A percentile compares a stretch with the other conserved stretches of the same genome.
These are phyloP conservation scores for Niebla homalea DNA, from an alignment of 495 filamentous ascomycete genomes.

Conservation along the genomic window DNA sequence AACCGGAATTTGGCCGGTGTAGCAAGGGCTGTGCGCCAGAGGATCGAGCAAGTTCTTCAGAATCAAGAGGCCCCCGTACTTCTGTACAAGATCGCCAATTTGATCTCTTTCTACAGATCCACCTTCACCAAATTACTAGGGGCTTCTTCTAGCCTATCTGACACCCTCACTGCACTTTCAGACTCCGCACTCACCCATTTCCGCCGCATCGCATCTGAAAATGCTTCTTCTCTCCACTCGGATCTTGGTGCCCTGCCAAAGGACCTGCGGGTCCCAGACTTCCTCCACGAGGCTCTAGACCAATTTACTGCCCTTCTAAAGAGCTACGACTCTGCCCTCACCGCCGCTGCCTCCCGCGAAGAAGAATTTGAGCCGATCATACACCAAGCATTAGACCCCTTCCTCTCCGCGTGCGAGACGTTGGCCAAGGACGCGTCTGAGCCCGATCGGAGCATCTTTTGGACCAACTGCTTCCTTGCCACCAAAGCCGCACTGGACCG, in stretches of 20 bases:
- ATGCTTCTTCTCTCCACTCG: conserved; percentile 55
- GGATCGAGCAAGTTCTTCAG: conserved; percentile 82
- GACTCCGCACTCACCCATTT: conserved; percentile 75
- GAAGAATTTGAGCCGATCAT: conserved; percentile 68
- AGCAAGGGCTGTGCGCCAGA: conserved; percentile 60
- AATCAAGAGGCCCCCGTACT: conserved; percentile 81
- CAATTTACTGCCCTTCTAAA: conserved; percentile 63
- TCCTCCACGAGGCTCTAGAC: conserved; percentile 68
- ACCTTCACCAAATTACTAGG: conserved; percentile 75
- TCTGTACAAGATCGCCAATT: conserved; percentile 77
- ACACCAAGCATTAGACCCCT: conserved; percentile 72
- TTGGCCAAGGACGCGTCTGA: conserved; percentile 47
- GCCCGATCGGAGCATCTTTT: conserved; percentile 56
- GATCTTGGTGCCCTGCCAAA: conserved; percentile 52
- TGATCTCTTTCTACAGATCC: conserved; percentile 75
- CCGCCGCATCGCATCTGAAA: conserved; percentile 61
- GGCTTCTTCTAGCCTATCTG: conserved; percentile 51
- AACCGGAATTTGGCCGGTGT: conserved; percentile 74
- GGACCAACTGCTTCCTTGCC: conserved; percentile 64
- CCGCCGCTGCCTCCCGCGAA: conserved; percentile 38
- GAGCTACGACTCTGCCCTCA: conserved; percentile 70
- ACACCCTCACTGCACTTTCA: conserved; percentile 53
- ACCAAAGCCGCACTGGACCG: conserved; percentile 28
- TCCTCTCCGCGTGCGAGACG: conserved; percentile 57
- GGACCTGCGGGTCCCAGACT: conserved; percentile 69